Evolutionary conservation across 108 stramenopile genomes (phyloP).

Genomic region (Schizochytrium sp.): DNA sequence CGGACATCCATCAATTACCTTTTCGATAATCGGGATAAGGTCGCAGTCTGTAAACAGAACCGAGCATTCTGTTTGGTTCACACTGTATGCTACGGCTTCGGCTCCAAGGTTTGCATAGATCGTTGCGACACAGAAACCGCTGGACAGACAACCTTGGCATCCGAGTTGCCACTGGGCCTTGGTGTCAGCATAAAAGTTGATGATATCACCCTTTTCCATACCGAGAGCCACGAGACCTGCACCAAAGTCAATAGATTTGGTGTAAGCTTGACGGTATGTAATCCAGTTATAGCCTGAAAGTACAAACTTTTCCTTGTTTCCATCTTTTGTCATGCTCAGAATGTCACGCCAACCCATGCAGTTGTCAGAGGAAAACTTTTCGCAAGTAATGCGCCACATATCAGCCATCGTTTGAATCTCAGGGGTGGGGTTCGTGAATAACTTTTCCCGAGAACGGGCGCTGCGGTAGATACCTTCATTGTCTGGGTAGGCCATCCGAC

Average conservation of each 20-base stretch:
- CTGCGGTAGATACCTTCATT: background rate
- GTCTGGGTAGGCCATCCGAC: background rate
- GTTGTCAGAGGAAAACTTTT: background rate
- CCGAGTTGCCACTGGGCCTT: constrained; percentile 90
- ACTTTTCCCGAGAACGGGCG: background rate
- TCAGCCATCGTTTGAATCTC: constrained; percentile 12
- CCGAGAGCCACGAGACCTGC: constrained; percentile 43
- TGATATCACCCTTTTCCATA: constrained; percentile 20
- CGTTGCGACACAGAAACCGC: constrained; percentile 85
- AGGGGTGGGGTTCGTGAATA: background rate
- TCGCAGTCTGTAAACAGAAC: constrained; percentile 87
- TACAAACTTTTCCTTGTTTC: constrained; percentile 53
- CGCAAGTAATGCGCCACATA: constrained; percentile 13
- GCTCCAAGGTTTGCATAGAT: constrained; percentile 92
- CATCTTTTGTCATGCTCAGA: constrained; percentile 46
- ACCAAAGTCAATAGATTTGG: constrained; percentile 29
- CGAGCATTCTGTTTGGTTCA: constrained; percentile 82
- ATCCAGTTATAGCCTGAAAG: constrained; percentile 57
- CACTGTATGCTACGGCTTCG: constrained; percentile 87
- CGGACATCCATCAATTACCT: constrained; percentile 65
- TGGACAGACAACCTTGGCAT: constrained; percentile 83
- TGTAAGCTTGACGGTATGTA: constrained; percentile 21
- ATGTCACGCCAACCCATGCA: constrained; percentile 60
- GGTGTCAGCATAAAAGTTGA: constrained; percentile 86
- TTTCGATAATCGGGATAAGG: constrained; percentile 72